Percentiles rank a stretch among this genome's conserved stretches.
phyloP scores from a whole-genome alignment of 768 basidiomycete species.

The Pisolithus sp. region DNA sequence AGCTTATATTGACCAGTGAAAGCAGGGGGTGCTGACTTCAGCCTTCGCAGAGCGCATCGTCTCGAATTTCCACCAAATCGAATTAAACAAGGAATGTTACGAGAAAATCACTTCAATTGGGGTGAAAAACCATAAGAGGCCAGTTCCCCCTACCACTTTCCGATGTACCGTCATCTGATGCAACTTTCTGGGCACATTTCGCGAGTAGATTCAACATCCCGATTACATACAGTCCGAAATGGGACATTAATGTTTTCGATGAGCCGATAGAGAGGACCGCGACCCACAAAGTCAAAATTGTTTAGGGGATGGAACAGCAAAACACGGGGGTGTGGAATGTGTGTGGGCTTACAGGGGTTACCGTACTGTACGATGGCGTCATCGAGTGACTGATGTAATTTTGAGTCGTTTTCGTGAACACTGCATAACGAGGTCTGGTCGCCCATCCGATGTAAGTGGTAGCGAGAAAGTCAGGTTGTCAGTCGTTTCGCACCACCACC shows the following conservation, averaged over 20 bases:
- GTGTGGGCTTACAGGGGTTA: too few relatives aligned
- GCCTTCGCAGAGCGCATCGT: constrained; percentile 46
- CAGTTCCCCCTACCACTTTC: not conserved
- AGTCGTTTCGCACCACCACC: too few relatives aligned
- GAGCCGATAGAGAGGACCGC: constrained; percentile 49
- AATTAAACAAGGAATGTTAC: constrained; percentile 60
- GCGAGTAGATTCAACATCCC: constrained; percentile 50
- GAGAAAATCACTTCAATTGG: constrained; percentile 42
- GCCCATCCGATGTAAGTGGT: too few relatives aligned
- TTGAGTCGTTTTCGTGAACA: too few relatives aligned
- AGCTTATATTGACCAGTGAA: not conserved
- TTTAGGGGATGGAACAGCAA: not conserved
- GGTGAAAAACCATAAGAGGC: constrained; percentile 31
- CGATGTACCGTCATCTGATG: not conserved
- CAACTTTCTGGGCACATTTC: not conserved
- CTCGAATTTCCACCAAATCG: constrained; percentile 74
- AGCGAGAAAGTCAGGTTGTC: too few relatives aligned
- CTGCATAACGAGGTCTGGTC: too few relatives aligned
- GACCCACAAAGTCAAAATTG: constrained; percentile 1
- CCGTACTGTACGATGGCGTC: too few relatives aligned
- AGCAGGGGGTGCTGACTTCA: not conserved
- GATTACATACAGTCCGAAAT: constrained; percentile 47
- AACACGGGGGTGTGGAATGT: too few relatives aligned
- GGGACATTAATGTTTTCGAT: constrained; percentile 70
- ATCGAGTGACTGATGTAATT: too few relatives aligned